A percentile compares a stretch with the other conserved stretches of the same genome.
phyloP scores from a whole-genome alignment of 2,329 filamentous ascomycete genomes.

The Teratosphaeria pseudoeucalypti region DNA sequence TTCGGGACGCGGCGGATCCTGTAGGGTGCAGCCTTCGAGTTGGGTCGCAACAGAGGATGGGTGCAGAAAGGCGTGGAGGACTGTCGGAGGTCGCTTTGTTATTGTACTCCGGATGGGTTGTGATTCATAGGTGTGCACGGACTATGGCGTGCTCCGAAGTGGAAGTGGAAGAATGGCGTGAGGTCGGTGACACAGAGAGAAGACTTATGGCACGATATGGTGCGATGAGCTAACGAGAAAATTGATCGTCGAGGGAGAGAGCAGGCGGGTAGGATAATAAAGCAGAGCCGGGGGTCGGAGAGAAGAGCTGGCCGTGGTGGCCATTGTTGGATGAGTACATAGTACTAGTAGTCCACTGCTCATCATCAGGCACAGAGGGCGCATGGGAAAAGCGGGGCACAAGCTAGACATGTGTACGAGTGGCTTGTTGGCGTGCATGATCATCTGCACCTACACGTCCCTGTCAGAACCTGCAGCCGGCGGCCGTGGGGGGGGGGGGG shows the following conservation, averaged over 20 bases:
- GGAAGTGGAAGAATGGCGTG: slow-evolving; percentile 3
- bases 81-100: not conserved
- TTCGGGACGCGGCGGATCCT: not conserved
- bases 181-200: not conserved
- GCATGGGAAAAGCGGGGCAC: not conserved
- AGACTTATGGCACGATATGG: not conserved
- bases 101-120: slow-evolving; percentile 3
- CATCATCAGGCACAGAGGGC: not conserved
- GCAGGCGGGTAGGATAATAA: slow-evolving; percentile 1
- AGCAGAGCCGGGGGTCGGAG: not conserved
- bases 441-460: not conserved
- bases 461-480: not conserved
- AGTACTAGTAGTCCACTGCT: not conserved
- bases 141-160: slow-evolving; percentile 10
- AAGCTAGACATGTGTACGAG: not conserved
- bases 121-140: slow-evolving; percentile 12
- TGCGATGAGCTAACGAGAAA: not conserved
- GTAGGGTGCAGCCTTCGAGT: slow-evolving; percentile 1
- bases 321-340: not conserved
- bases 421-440: not conserved
- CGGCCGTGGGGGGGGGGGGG: not conserved
- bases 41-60: not conserved
- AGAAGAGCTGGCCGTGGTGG: not conserved
- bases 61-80: not conserved
- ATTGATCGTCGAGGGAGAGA: not conserved